Base-by-base conservation (phyloP, 306 rosid species). In the Rosa persica region DNA sequence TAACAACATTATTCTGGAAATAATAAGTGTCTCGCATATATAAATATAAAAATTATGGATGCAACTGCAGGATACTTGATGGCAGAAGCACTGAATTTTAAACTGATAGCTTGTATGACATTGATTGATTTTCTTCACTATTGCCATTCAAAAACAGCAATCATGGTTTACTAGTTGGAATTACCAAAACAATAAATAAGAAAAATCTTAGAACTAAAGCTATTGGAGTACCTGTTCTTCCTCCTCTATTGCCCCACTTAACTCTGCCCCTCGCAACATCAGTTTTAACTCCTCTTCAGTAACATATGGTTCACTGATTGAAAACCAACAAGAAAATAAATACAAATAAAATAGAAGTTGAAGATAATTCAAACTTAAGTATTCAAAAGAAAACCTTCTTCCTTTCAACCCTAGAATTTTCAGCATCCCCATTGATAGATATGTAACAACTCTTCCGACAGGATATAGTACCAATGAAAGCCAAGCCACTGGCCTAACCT, bases 401-500 rank as follows among this genome's bases (percentile, higher is more conserved):
- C 99, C 99, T 87, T 96, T 96, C 84, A 96, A 84, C 76, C 99
- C 97, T 72, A 96, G 96, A 82, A 96, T 68, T 82, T 93, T 93
- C 54, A 93, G 89, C 87, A 96, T 96, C 88, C 99, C 98, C 99
- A 96, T 96, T 70, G 99, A 96, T 76, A 96, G 81, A 83, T 81
- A 93, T 66, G 99, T 91, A 84, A 93, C 96, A 86, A 96, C 81
- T 90, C 96, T 89, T 79, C 99, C 99, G 38, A 81, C 97, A 12
- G 99, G 99, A 80, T 96, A 96, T 81, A 96, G 78, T 65, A 96
- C 87, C 83, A 96, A 58, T 23, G 99, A 93, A 83, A 96, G 99
- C 98, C 99, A 96, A 10, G 99, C 99, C 87, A 96, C 99, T 74
- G 99, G 99, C 83, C 98, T 88, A 85, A 93, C 99, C 99, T 96